These are phyloP conservation scores for Solanum gandarillasii DNA, from an alignment of 257 asterid genomes.

Conservation along the genomic window DNA sequence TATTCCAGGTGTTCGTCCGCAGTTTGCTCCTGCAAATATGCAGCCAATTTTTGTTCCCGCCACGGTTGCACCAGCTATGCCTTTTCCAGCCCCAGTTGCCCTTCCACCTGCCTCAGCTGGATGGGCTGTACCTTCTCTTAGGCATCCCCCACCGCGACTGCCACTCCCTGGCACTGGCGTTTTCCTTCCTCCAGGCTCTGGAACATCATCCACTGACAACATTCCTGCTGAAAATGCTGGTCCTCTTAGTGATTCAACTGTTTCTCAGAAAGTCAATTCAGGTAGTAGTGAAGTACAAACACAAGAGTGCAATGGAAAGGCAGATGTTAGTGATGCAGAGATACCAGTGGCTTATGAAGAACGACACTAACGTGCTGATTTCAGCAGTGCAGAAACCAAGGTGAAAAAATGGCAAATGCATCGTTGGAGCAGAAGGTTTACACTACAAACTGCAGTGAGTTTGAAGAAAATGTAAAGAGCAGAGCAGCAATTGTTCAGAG, in stretches of 20 bases:
- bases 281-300: slow-evolving; percentile 2
- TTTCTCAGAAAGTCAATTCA: background rate
- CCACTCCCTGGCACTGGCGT: slow-evolving; percentile 88
- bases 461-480: slow-evolving; percentile 54
- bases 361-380: slow-evolving; percentile 10
- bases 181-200: slow-evolving; percentile 68
- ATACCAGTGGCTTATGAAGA: slow-evolving; percentile 16
- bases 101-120: slow-evolving; percentile 43
- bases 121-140: slow-evolving; percentile 41
- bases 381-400: background rate
- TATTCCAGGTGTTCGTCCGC: slow-evolving; percentile 25
- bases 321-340: slow-evolving; percentile 9
- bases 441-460: slow-evolving; percentile 36
- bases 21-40: slow-evolving; percentile 29
- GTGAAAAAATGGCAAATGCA: background rate
- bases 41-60: slow-evolving; percentile 49
- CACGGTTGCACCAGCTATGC: slow-evolving; percentile 36
- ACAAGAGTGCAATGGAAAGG: slow-evolving; percentile 33
- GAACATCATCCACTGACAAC: slow-evolving; percentile 14
- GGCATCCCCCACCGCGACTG: slow-evolving; percentile 49
- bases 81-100: slow-evolving; percentile 46
- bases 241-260: slow-evolving; percentile 12
- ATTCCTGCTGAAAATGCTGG: slow-evolving; percentile 5
- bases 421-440: background rate
- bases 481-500: slow-evolving; percentile 31